A percentile compares a stretch with the other conserved stretches of the same genome.
These are phyloP conservation scores for Peziza echinospora DNA, from an alignment of 495 filamentous ascomycete genomes.

Conservation along the genomic window DNA sequence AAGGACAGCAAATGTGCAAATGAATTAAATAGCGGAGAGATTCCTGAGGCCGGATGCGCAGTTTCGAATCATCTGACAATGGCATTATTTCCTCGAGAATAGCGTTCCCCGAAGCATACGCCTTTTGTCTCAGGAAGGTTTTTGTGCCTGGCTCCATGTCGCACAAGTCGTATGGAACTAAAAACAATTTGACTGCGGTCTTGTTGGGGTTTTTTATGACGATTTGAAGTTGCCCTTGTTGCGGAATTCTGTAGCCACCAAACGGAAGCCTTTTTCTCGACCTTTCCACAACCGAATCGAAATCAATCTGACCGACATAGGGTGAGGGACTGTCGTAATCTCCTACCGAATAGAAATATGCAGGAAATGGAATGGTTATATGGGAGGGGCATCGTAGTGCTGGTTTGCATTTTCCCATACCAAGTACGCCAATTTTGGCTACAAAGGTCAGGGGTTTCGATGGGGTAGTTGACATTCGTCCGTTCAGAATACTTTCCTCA, in stretches of 20 bases:
- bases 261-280: conserved; percentile 27
- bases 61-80: conserved; percentile 11
- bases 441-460: conserved; percentile 86
- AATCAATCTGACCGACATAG: conserved; percentile 83
- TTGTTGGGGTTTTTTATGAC: conserved; percentile 34
- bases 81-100: conserved; percentile 9
- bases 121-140: conserved; percentile 88
- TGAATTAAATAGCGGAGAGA: conserved; percentile 82
- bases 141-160: conserved; percentile 92
- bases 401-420: conserved; percentile 71
- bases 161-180: conserved; percentile 84
- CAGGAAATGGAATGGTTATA: conserved; percentile 81
- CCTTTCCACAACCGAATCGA: conserved; percentile 37
- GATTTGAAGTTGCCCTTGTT: conserved; percentile 88
- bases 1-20: conserved; percentile 77
- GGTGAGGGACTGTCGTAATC: conserved; percentile 69
- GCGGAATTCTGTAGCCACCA: conserved; percentile 83
- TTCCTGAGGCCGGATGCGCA: conserved; percentile 42
- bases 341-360: conserved; percentile 56
- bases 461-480: conserved; percentile 90
- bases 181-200: conserved; percentile 32
- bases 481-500: conserved; percentile 85
- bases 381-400: conserved; percentile 74
- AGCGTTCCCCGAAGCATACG: conserved; percentile 66
- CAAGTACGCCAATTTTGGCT: conserved; percentile 87